These are phyloP conservation scores for Fusarium sp. DNA, from an alignment of 2,329 filamentous ascomycete species.

Conservation along the genomic window DNA sequence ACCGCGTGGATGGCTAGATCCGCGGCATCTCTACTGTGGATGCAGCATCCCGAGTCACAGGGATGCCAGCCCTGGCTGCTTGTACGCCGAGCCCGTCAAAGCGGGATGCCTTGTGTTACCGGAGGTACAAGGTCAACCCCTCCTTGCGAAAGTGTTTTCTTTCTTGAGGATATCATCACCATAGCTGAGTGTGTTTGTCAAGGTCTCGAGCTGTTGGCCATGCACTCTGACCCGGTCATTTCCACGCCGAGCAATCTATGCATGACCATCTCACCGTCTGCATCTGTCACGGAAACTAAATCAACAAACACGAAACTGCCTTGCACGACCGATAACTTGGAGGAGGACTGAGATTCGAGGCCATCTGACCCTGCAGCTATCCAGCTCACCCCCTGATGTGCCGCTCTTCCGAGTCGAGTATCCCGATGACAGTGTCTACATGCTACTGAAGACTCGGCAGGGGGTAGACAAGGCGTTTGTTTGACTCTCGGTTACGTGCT, in stretches of 20 bases:
- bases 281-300: background rate
- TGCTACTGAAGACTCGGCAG: background rate
- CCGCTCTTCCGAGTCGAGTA: background rate
- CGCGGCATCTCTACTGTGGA: conserved; percentile 6
- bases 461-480: background rate
- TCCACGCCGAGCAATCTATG: background rate
- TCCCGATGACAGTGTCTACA: background rate
- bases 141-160: background rate
- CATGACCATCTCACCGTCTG: background rate
- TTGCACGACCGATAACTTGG: background rate
- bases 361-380: background rate
- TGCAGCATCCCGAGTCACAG: conserved; percentile 9
- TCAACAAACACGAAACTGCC: background rate
- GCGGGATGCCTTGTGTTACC: conserved; percentile 10
- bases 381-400: background rate
- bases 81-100: conserved; percentile 25
- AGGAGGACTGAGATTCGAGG: background rate
- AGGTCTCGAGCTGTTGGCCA: background rate
- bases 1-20: conserved; percentile 35
- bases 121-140: background rate
- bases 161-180: background rate
- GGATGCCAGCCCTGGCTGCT: conserved; percentile 10
- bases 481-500: background rate
- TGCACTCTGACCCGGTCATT: background rate
- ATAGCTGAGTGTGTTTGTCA: background rate